Base-by-base conservation (phyloP, 2,329 filamentous ascomycete species). In the Phaeosphaeriaceae sp. region DNA sequence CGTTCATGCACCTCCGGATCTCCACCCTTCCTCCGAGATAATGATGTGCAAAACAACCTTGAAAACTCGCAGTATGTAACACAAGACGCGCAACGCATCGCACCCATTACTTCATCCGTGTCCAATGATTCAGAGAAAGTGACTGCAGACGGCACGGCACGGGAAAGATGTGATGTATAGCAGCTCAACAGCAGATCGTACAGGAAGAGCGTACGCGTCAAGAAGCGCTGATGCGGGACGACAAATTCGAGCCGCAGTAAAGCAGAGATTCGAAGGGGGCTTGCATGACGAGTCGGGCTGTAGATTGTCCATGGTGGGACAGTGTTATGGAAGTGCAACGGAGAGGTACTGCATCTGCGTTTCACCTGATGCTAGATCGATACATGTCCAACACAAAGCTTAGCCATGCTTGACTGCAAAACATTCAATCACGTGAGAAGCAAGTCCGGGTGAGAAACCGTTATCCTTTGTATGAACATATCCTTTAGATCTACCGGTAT, bases 1-100 rank as follows among this genome's bases (percentile, higher is more conserved):
- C 25, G 22, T 17, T 48, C 22, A 19, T 21, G 46, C 24, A 31
- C 46, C 17, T 55, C 31, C 58, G 55, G 58, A 51, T 61, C 58
- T 61, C 58, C 58, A 49, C 55, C 52, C 40, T 36, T 47, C 15
- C n/a, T 41, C 54, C 58, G 51, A 44, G 24, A 36, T 36, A 36
- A 36, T 36, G 31, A 36, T 36, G 31, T 36, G 31, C 31, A 36
- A 31, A 36, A 36, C 31, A 36, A 7, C 6, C 31, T 3, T 36
- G 31, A 13, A 36, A 3, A 36, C 31, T 36, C 31, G 31, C 31
- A 36, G 7, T 3, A 11, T 13, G 31, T 36, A 36, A 36, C 31
- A 33, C 19, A 48, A 33, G 13, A 27, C 46, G n/a, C 46, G 17
- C n/a, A 31, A n/a, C 13, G 7, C 24, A n/a, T 5, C 11, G 31